phyloP scores from a whole-genome alignment of 805 yeast species.

The Kodamaea kakaduensis region DNA sequence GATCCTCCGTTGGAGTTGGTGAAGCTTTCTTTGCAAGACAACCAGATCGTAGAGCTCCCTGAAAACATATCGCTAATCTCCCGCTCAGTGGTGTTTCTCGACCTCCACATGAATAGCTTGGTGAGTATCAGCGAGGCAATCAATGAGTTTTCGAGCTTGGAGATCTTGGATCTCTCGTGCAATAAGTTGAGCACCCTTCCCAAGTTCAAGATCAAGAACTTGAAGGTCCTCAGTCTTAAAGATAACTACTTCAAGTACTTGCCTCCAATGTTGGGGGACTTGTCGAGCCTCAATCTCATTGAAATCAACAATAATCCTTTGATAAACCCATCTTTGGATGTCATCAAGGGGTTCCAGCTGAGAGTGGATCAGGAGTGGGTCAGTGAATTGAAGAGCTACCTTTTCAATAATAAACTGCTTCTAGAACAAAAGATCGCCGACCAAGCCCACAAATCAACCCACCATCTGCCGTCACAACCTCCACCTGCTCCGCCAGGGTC shows the following conservation, averaged over 20 bases:
- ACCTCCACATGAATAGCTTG: constrained; percentile 60
- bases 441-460: constrained; percentile 5
- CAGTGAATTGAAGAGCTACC: constrained; percentile 35
- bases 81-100: constrained; percentile 52
- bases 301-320: constrained; percentile 64
- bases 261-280: constrained; percentile 49
- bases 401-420: constrained; percentile 29
- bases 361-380: constrained; percentile 45
- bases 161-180: constrained; percentile 61
- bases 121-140: constrained; percentile 44
- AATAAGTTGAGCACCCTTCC: constrained; percentile 53
- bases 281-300: constrained; percentile 51
- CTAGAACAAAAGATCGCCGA: constrained; percentile 26
- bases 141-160: constrained; percentile 41
- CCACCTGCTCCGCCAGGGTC: constrained; percentile 10
- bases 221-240: constrained; percentile 59
- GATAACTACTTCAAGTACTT: constrained; percentile 54
- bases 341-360: constrained; percentile 32
- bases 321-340: constrained; percentile 42
- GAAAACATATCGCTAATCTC: constrained; percentile 40
- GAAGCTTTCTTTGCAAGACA: constrained; percentile 52
- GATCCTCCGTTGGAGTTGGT: constrained; percentile 26
- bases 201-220: constrained; percentile 29
- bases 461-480: constrained; percentile 10
- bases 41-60: constrained; percentile 47